These are phyloP conservation scores for Mangifera indica DNA, from an alignment of 345 rosid species.

Conservation along the genomic window DNA sequence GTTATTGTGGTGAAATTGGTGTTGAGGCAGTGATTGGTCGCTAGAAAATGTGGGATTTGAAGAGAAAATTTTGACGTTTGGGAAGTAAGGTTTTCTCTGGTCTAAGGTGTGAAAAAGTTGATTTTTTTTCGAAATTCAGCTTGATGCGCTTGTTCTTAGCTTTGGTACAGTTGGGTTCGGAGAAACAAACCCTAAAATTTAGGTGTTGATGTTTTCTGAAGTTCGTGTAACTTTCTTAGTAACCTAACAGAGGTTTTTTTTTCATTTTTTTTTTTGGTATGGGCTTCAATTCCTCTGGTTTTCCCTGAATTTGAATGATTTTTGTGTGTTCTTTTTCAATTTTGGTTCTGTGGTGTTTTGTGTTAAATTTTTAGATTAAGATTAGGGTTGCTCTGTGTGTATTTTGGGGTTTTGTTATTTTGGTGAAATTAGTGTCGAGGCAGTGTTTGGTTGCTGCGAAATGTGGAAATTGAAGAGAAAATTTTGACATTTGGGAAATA, in stretches of 20 bases:
- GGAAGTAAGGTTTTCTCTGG: background rate
- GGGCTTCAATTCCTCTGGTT: too few relatives aligned
- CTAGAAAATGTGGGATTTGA: conserved; percentile 17
- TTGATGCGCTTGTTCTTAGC: background rate
- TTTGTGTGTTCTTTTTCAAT: background rate
- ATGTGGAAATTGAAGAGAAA: conserved; percentile 12
- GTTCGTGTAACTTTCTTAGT: background rate
- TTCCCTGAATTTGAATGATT: too few relatives aligned
- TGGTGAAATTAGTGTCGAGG: conserved; percentile 6
- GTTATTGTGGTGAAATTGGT: background rate
- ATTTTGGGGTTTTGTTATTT: background rate
- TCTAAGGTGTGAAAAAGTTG: background rate
- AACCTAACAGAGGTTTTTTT: background rate
- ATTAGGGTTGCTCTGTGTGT: background rate
- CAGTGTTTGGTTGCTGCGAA: conserved; percentile 21
- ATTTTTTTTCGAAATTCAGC: background rate
- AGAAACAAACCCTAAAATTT: background rate
- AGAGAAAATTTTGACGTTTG: conserved; percentile 4
- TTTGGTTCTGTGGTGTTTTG: background rate
- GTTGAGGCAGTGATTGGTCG: conserved; percentile 18
- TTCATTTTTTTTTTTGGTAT: too few relatives aligned
- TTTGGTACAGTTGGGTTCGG: background rate
- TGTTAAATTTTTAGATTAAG: background rate
- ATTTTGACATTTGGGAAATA: background rate
- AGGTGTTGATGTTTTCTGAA: background rate